These are phyloP conservation scores for Fusarium odoratissimum DNA, from an alignment of 2,329 filamentous ascomycete genomes.

Conservation along the genomic window DNA sequence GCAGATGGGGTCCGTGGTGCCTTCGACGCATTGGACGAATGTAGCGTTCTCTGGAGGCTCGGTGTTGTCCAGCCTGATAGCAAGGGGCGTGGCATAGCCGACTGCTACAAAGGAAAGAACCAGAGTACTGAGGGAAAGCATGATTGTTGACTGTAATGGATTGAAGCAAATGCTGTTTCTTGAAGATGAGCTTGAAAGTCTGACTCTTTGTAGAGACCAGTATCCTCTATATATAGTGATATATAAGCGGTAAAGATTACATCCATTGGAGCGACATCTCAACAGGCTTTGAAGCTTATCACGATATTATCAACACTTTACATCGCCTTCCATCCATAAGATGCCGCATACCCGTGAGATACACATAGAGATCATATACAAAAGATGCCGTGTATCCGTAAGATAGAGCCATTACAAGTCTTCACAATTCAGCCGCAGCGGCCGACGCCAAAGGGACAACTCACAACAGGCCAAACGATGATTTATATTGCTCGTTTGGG, in stretches of 20 bases:
- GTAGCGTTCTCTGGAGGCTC: not conserved
- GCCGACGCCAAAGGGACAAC: not conserved
- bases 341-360: not conserved
- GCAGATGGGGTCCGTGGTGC: not conserved
- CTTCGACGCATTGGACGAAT: not conserved
- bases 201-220: accelerated
- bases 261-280: too few species aligned
- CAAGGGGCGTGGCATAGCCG: not conserved
- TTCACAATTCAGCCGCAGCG: not conserved
- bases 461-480: not conserved
- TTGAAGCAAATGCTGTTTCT: not conserved
- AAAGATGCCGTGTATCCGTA: not conserved
- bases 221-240: not conserved
- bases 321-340: too few species aligned
- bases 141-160: not conserved
- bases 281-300: not conserved
- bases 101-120: not conserved
- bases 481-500: not conserved
- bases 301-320: not conserved
- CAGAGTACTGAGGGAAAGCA: not conserved
- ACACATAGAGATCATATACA: not conserved
- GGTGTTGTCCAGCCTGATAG: not conserved
- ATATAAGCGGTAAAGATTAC: accelerated
- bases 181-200: not conserved
- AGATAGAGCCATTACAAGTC: not conserved